Base-by-base conservation (phyloP, 306 rosid species). In the Begonia fuchsioides region DNA sequence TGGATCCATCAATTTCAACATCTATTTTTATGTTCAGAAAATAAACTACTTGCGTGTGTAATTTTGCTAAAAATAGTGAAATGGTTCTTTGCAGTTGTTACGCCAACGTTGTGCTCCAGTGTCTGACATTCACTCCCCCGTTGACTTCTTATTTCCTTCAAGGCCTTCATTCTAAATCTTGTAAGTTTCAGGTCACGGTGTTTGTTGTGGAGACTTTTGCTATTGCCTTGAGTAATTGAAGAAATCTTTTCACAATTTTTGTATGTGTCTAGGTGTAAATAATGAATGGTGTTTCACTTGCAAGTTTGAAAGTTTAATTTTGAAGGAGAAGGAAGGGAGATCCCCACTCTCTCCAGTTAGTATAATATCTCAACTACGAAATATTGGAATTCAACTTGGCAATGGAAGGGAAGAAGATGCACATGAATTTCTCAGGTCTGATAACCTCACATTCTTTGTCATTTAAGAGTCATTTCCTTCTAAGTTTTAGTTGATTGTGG, bases 391-490 rank as follows among this genome's bases (percentile, higher is more conserved):
- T 67, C 98, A 72, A 60, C 94, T 90, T 62, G 76, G 83, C 59
- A 79, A 67, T 65, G 98, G 98, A 50, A 81, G 74, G 70, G 96
- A 90, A 75, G 96, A 90, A 75, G 98, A 90, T 55, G 96, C 98
- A 17, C 98, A 90, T 49, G 98, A 90, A 54, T 90, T 90, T 72
- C 60, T 90, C 54, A 82, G 98, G 95, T 90, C 41, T 46, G 62
- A 32, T 55, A 50, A 43, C 56, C 57, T 35, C 14, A 26, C 35
- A 26, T 4, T 26, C 35, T 26, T 2, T 26, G 35, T 5, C 35
- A 26, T 4, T 8, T 26, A 26, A 5, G 8, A 0, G 7, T 26
- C 35, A 8, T 26, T 26, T 26, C 35, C 35, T 26, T 8, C 35
- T 4, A 26, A 26, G 8, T 26, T 26, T 26, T 26, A 26, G 5